phyloP scores from a whole-genome alignment of 2,329 filamentous ascomycete genomes.

The Nemania sp. region DNA sequence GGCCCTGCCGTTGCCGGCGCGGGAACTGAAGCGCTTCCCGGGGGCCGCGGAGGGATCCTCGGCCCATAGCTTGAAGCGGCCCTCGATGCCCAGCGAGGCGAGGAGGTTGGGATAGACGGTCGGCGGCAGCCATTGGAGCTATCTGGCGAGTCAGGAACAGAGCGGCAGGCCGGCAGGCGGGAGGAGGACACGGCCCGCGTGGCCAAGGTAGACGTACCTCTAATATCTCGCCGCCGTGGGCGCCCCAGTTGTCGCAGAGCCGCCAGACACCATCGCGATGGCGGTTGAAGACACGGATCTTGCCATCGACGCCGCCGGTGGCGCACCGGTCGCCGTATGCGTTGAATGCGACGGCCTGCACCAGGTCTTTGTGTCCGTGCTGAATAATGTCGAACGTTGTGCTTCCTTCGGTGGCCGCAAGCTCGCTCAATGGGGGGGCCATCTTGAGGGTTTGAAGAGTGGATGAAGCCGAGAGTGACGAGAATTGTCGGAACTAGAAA shows the following conservation, averaged over 20 bases:
- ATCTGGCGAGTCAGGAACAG: too few relatives aligned
- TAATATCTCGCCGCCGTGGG: constrained; percentile 86
- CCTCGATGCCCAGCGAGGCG: constrained; percentile 86
- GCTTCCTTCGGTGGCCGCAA: constrained; percentile 44
- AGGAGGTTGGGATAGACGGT: constrained; percentile 85
- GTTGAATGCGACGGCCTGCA: constrained; percentile 87
- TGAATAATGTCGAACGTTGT: constrained; percentile 65
- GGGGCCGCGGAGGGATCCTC: constrained; percentile 83
- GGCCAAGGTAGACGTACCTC: too few relatives aligned
- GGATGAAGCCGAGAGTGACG: constrained; percentile 21
- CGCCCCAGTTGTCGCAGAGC: constrained; percentile 84
- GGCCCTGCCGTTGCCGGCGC: constrained; percentile 48
- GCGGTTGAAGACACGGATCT: constrained; percentile 87
- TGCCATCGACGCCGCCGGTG: constrained; percentile 89
- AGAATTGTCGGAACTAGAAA: background rate
- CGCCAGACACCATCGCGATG: constrained; percentile 79
- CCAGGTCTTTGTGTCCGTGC: constrained; percentile 78
- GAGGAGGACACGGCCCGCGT: too few relatives aligned
- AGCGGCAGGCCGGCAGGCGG: too few relatives aligned
- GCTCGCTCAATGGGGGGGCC: constrained; percentile 32
- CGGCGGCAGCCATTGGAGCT: constrained; percentile 92
- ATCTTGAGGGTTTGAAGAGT: constrained; percentile 22
- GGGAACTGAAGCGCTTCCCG: constrained; percentile 80
- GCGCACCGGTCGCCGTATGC: constrained; percentile 90
- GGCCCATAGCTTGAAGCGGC: constrained; percentile 89